Base-by-base conservation (phyloP, 192 early-diverging fungal species). In the Tieghemiomyces parasiticus region DNA sequence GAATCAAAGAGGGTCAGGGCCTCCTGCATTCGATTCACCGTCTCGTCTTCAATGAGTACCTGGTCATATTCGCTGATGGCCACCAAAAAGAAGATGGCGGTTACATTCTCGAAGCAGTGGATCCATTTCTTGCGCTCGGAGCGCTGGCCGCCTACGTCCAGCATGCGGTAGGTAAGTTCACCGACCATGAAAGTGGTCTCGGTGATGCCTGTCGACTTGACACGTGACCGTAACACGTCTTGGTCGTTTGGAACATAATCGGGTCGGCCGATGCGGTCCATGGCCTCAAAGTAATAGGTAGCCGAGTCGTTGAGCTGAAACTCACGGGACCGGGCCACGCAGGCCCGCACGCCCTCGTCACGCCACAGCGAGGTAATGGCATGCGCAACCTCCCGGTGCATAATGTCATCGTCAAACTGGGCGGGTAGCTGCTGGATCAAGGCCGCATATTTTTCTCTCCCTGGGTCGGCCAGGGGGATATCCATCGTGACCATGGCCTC, bases 61-160 rank as follows among this genome's bases (percentile, higher is more conserved):
- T 97, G 94, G 75, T 97, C 92, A 64, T 95, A 97, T 75, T 95
- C 92, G 29, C 80, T 83, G 55, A 95, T 92, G 32, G 94, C 94
- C 22, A 94, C 92, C 67, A 97, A 70, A 72, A 97, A 97, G 32
- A 97, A 78, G 61, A 97, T 92, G 3, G 91, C 87, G 0, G 90
- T 95, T 24, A 95, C 92, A 65, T 93, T 90, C 67, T 97, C 94
- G 63, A 97, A 97, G 65, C 92, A 97, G 73, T 95, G 94, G 63
- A 95, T 93, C 94, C 94, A 95, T 76, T 97, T 97, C 66, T 97
- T 97, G 65, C 94, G 82, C 77, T 97, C 94, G 45, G 90, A 93
- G 46, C 94, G 85, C 78, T 97, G 94, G 44, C 94, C 94, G 65
- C 94, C 94, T 46, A 97, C 94, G 76, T 97, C 94, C 71, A 92